Evolutionary conservation across 805 yeast genomes (phyloP).

Genomic region (Ogataea chonburiensis): DNA sequence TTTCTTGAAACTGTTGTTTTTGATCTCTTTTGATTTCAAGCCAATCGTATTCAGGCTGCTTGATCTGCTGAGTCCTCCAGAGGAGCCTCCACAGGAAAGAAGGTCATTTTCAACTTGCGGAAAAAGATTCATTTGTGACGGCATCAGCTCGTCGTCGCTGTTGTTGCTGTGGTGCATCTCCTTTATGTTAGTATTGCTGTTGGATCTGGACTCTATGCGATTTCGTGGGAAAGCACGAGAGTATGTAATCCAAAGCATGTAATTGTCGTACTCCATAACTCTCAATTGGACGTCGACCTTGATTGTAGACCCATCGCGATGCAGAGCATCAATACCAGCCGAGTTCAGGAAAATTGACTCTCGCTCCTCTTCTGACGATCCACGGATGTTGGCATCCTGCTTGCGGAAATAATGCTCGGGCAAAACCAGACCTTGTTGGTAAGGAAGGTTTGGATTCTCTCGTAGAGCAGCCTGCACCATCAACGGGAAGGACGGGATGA

Average conservation of each 20-base stretch:
- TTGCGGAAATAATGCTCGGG: constrained; percentile 91
- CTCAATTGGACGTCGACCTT: constrained; percentile 80
- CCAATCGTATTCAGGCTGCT: constrained; percentile 23
- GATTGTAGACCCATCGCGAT: constrained; percentile 64
- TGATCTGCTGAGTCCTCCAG: constrained; percentile 29
- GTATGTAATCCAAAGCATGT: constrained; percentile 83
- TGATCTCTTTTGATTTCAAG: constrained; percentile 1
- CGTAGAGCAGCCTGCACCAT: constrained; percentile 43
- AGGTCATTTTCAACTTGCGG: constrained; percentile 38
- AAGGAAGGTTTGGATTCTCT: constrained; percentile 40
- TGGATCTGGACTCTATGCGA: constrained; percentile 1
- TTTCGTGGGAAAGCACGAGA: constrained; percentile 44
- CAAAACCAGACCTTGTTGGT: constrained; percentile 68
- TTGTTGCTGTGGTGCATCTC: constrained; percentile 3
- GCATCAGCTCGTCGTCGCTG: constrained; percentile 29
- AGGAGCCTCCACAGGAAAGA: constrained; percentile 29
- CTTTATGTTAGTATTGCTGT: background rate
- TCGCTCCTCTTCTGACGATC: constrained; percentile 38
- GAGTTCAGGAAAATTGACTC: constrained; percentile 56
- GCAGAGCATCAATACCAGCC: constrained; percentile 65
- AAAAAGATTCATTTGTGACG: constrained; percentile 56
- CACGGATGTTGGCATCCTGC: constrained; percentile 44
- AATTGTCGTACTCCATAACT: constrained; percentile 55
- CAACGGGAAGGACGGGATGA: constrained; percentile 62
- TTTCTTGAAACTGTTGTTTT: constrained; percentile 11